Evolutionary conservation across 2,329 filamentous ascomycete genomes (phyloP), one percentile per base, ranked within the genome.

Genomic region (Rhinocladiella similis): DNA sequence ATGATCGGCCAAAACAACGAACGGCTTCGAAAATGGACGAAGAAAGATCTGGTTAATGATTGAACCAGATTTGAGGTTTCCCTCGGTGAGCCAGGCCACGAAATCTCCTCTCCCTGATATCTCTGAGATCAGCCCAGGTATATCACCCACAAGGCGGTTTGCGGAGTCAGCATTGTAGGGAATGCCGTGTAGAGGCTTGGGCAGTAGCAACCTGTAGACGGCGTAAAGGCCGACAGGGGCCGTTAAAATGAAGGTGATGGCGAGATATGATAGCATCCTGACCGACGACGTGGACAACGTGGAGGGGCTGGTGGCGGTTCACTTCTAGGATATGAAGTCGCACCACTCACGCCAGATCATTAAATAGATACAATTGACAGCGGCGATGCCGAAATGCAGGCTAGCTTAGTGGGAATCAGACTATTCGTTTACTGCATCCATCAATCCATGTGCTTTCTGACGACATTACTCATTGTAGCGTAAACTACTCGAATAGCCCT

Each of bases 241-340:
- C 25, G 25, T 27, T 3, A 27, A 27, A 27, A 27, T 27, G 25
- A 27, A 27, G 25, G 7, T 27, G 25, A 27, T 27, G 25, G 25
- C 25, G 25, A 27, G 25, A 27, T 27, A 27, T 27, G 7, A 27
- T 27, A 27, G 25, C 25, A 27, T 27, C 25, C 25, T 27, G 25
- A 27, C 25, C 25, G 3, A 27, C 6, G 86, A 83, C 69, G 78
- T 92, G 25, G 72, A 85, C 6, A 86, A 83, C 69, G 78, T 92
- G 25, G 72, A 85, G 49, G 65, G 69, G 6, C 77, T 93, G 39
- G 74, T 92, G 25, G 25, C 25, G 25, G 25, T 27, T 27, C 25
- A 27, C 4, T 27, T 27, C 25, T 27, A 27, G 7, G 25, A 27
- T 27, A 7, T 27, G 25, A 27, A 27, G 4, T 27, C 7, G 7